These are phyloP conservation scores for Coniochaeta prunicola DNA, from an alignment of 2,329 filamentous ascomycete genomes.

Conservation along the genomic window DNA sequence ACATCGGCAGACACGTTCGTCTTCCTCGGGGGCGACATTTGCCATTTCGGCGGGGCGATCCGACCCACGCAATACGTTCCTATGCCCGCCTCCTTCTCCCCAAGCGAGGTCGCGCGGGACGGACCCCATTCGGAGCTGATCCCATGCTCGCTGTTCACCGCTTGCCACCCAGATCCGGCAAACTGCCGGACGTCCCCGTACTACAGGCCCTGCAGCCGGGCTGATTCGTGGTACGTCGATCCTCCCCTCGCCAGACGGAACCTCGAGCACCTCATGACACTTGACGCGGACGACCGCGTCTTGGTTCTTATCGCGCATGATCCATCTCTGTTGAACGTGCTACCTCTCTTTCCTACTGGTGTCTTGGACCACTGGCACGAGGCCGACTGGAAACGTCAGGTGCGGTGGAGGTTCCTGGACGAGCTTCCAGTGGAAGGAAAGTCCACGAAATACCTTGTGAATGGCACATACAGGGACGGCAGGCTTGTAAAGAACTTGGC, in stretches of 20 bases:
- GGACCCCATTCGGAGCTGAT: background rate
- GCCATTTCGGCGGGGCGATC: background rate
- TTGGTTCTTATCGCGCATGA: constrained; percentile 12
- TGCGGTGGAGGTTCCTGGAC: constrained; percentile 4
- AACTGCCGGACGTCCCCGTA: background rate
- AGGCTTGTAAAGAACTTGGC: constrained; percentile 4
- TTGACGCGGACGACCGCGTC: constrained; percentile 9
- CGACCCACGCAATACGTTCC: background rate
- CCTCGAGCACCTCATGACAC: constrained; percentile 3
- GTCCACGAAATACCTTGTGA: constrained; percentile 2
- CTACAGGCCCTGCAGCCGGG: constrained; percentile 5
- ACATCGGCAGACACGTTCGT: background rate
- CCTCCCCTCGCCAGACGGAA: constrained; percentile 6
- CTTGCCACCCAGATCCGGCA: background rate
- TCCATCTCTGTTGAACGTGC: constrained; percentile 5
- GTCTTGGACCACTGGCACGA: constrained; percentile 3
- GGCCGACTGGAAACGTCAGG: constrained; percentile 2
- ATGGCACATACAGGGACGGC: constrained; percentile 5
- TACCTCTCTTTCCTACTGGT: background rate
- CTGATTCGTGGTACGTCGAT: constrained; percentile 11
- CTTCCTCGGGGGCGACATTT: constrained; percentile 2
- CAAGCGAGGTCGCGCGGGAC: background rate
- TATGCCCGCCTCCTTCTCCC: background rate
- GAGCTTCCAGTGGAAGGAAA: constrained; percentile 4
- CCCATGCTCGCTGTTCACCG: background rate